Conservation (phyloP, 2,329 filamentous ascomycete genomes). For the Scedosporium boydii region DNA sequence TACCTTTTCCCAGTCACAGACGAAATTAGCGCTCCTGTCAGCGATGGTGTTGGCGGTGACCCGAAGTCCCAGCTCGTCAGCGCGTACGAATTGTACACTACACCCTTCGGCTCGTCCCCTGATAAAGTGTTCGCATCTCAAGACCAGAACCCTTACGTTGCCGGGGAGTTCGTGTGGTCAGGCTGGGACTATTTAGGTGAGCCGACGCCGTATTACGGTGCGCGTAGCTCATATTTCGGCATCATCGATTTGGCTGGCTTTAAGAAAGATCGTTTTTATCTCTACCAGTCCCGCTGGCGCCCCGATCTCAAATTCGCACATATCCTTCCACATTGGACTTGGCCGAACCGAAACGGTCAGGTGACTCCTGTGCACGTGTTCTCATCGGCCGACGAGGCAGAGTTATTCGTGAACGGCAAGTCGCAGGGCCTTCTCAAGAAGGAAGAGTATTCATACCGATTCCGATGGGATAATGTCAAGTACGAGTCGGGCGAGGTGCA, state of each 20-base stretch:
- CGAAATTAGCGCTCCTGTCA: constrained; percentile 26
- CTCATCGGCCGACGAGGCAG: constrained; percentile 39
- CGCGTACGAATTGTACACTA: constrained; percentile 41
- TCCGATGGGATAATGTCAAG: constrained; percentile 41
- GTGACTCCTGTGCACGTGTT: constrained; percentile 46
- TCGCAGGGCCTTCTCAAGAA: constrained; percentile 31
- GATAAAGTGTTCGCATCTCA: constrained; percentile 44
- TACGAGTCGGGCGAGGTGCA: constrained; percentile 37
- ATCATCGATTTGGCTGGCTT: constrained; percentile 50
- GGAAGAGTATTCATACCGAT: constrained; percentile 30
- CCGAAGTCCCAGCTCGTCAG: constrained; percentile 26
- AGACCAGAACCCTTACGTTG: constrained; percentile 37
- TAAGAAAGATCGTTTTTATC: constrained; percentile 43
- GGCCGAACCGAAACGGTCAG: constrained; percentile 34
- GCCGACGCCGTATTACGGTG: constrained; percentile 35
- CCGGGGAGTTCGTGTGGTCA: constrained; percentile 44
- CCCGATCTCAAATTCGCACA: constrained; percentile 37
- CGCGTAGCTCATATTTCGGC: constrained; percentile 44
- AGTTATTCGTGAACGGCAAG: constrained; percentile 42
- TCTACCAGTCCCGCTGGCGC: constrained; percentile 46
- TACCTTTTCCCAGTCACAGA: constrained; percentile 41
- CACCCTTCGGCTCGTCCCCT: constrained; percentile 34
- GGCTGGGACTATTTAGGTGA: constrained; percentile 42
- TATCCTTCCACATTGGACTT: constrained; percentile 48
- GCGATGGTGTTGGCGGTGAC: constrained; percentile 28